Evolutionary conservation across 257 asterid species (phyloP).

Genomic region (Scutellaria minor): DNA sequence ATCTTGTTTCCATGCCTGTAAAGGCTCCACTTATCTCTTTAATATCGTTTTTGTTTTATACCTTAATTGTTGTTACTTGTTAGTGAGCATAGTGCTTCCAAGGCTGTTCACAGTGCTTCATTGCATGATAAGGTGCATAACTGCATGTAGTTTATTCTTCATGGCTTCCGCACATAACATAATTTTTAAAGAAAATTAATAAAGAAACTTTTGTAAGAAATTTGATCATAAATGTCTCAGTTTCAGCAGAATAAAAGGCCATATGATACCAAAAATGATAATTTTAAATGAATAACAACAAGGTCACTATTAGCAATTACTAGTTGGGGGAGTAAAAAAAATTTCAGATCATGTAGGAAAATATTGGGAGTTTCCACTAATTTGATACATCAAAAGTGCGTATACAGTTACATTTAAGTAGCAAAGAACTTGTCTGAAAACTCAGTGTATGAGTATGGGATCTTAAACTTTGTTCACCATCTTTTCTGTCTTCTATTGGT

Average conservation of each 20-base stretch:
- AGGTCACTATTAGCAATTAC: not conserved
- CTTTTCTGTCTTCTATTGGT: not conserved
- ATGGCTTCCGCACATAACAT: not conserved
- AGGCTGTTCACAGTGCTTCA: not conserved
- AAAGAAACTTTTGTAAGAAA: not conserved
- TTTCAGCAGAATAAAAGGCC: not conserved
- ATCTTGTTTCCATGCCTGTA: constrained; percentile 27
- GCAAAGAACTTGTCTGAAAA: not conserved
- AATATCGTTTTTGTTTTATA: not conserved
- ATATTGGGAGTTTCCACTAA: not conserved
- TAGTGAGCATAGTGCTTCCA: not conserved
- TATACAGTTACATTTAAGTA: not conserved
- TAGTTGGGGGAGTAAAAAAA: not conserved
- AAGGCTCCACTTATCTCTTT: not conserved
- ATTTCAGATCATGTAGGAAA: not conserved
- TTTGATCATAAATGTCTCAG: not conserved
- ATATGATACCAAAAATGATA: not conserved
- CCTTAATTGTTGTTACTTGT: not conserved
- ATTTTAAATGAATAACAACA: not conserved
- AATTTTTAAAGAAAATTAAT: not conserved
- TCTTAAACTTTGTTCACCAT: not conserved
- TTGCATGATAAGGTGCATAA: not conserved
- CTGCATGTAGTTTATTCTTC: not conserved
- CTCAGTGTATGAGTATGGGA: not conserved
- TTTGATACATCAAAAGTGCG: not conserved